A percentile compares a stretch with the other conserved stretches of the same genome.
These are phyloP conservation scores for Tremella yokohamensis DNA, from an alignment of 768 basidiomycete genomes.

Conservation along the genomic window DNA sequence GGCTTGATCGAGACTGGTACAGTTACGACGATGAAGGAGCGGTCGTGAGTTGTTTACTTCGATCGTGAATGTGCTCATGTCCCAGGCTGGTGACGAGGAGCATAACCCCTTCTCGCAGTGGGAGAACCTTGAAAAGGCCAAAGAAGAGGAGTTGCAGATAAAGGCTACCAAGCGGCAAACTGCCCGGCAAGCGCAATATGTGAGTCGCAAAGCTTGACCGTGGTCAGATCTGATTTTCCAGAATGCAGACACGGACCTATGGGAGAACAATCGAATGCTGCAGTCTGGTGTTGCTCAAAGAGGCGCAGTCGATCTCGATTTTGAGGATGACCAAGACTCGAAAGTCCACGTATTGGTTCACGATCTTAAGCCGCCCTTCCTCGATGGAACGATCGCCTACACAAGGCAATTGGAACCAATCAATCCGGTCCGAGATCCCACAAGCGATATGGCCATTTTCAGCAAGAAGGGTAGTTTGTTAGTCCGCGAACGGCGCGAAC, in stretches of 20 bases:
- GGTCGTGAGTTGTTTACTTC: constrained; percentile 60
- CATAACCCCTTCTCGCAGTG: constrained; percentile 90
- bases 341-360: constrained; percentile 93
- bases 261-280: constrained; percentile 97
- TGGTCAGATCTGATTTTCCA: constrained; percentile 48
- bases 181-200: constrained; percentile 93
- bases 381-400: constrained; percentile 92
- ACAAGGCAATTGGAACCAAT: constrained; percentile 96
- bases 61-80: background rate
- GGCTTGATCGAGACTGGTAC: constrained; percentile 94
- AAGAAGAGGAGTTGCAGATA: constrained; percentile 49
- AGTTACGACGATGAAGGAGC: constrained; percentile 82
- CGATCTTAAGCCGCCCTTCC: constrained; percentile 93
- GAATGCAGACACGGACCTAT: constrained; percentile 97
- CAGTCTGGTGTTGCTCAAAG: constrained; percentile 91
- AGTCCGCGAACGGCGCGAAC: constrained; percentile 92
- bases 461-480: constrained; percentile 93
- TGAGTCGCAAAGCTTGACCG: constrained; percentile 53
- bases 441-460: constrained; percentile 92
- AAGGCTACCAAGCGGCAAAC: constrained; percentile 69
- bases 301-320: constrained; percentile 81
- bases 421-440: constrained; percentile 88
- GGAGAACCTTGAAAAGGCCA: constrained; percentile 64
- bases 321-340: constrained; percentile 91
- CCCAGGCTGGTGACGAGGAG: constrained; percentile 69